Conservation (phyloP, 148 eudicot species). For the Fallopia convolvulus region DNA sequence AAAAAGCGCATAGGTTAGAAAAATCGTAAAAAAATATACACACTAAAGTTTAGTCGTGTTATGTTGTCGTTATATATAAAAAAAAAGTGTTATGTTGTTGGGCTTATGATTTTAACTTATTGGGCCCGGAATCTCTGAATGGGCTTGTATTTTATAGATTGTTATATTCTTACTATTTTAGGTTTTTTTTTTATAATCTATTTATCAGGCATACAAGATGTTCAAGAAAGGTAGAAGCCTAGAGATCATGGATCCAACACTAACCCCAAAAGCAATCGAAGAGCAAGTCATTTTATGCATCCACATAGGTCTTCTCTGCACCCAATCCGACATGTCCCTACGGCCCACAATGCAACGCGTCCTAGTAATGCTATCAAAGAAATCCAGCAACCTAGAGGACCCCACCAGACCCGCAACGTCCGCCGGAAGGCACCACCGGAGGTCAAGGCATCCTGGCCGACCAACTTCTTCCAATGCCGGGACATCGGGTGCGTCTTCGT, state of each 20-base stretch:
- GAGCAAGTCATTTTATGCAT: slow-evolving; percentile 57
- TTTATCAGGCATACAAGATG: slow-evolving; percentile 62
- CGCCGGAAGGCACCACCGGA: slow-evolving; percentile 32
- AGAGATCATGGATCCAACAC: slow-evolving; percentile 47
- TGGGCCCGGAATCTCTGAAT: neutral
- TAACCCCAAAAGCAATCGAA: slow-evolving; percentile 31
- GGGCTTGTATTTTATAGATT: neutral
- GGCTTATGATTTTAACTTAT: neutral
- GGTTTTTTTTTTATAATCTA: neutral
- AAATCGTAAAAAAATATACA: no score
- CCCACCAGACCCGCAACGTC: slow-evolving; percentile 69
- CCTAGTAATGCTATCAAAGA: slow-evolving; percentile 51
- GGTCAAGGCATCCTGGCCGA: slow-evolving; percentile 25
- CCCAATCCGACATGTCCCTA: slow-evolving; percentile 56
- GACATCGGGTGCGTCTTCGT: slow-evolving; percentile 30
- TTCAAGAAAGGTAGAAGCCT: slow-evolving; percentile 46
- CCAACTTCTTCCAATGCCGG: slow-evolving; percentile 35
- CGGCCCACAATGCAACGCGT: slow-evolving; percentile 84
- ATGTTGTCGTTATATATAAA: no score
- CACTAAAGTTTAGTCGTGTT: no score
- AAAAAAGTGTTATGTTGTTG: neutral
- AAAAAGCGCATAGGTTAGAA: no score
- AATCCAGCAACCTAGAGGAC: slow-evolving; percentile 50
- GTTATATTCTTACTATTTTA: neutral
- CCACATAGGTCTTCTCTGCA: slow-evolving; percentile 69